Conservation (phyloP, 2,329 filamentous ascomycete genomes). For the Conoideocrella luteorostrata region DNA sequence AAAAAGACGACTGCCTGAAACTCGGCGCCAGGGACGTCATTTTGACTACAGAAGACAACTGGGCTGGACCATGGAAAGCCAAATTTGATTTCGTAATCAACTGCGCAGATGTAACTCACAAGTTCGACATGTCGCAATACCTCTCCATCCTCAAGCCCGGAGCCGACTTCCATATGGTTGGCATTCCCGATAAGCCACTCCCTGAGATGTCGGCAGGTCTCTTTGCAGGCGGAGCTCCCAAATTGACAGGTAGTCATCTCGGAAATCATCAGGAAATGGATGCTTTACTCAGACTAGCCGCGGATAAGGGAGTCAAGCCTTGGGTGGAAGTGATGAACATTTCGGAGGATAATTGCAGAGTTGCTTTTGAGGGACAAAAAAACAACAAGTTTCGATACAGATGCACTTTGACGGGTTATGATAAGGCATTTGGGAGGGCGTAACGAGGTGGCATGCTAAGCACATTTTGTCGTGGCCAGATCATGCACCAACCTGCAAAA, state of each 20-base stretch:
- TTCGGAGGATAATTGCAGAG: constrained; percentile 59
- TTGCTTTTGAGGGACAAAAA: constrained; percentile 63
- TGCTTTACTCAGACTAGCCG: constrained; percentile 51
- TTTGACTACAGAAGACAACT: constrained; percentile 42
- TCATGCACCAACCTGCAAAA: no score
- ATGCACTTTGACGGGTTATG: constrained; percentile 62
- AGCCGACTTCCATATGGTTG: constrained; percentile 52
- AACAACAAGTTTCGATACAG: constrained; percentile 67
- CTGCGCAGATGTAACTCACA: constrained; percentile 41
- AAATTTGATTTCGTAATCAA: constrained; percentile 47
- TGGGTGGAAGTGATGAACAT: constrained; percentile 60
- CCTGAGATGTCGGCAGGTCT: constrained; percentile 33
- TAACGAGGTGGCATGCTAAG: no score
- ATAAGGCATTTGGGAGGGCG: constrained; percentile 49
- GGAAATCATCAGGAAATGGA: constrained; percentile 55
- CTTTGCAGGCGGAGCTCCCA: constrained; percentile 45
- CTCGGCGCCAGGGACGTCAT: constrained; percentile 56
- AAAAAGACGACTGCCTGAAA: constrained; percentile 52
- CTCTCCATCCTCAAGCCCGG: constrained; percentile 45
- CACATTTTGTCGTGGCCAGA: no score
- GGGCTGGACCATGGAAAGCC: constrained; percentile 48
- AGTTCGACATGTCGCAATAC: constrained; percentile 48
- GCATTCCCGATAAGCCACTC: constrained; percentile 46
- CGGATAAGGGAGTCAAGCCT: constrained; percentile 46
- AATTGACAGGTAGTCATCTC: constrained; percentile 50